Percentiles rank a stretch among this genome's conserved stretches.
Evolutionary conservation across 2,329 filamentous ascomycete genomes (phyloP).

Genomic region (Niveomyces coronatus): DNA sequence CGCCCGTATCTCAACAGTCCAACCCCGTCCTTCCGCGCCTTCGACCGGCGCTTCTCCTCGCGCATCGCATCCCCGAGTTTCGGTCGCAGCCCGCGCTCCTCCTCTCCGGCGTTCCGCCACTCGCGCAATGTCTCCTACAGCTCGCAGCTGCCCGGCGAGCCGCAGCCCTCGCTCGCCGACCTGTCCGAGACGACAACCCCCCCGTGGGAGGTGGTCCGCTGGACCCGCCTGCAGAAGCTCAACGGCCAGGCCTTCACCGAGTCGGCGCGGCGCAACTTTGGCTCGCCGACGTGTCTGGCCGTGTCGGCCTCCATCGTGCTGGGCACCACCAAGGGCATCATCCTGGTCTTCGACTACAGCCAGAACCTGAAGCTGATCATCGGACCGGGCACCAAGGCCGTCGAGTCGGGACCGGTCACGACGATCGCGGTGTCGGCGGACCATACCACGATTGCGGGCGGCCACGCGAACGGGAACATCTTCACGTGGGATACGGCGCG

Average conservation of each 20-base stretch:
- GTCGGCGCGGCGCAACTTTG: slow-evolving; percentile 83
- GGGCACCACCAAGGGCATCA: slow-evolving; percentile 88
- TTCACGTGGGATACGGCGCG: slow-evolving; percentile 93
- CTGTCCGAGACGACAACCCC: slow-evolving; percentile 62
- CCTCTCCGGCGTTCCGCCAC: slow-evolving; percentile 70
- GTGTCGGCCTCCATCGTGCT: slow-evolving; percentile 82
- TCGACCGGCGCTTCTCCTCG: slow-evolving; percentile 89
- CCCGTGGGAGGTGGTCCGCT: slow-evolving; percentile 94
- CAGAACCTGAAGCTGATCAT: slow-evolving; percentile 92
- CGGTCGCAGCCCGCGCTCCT: slow-evolving; percentile 53
- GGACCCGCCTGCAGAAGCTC: slow-evolving; percentile 88
- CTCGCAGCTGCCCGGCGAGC: slow-evolving; percentile 55
- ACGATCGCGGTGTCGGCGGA: slow-evolving; percentile 87
- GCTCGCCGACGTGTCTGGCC: slow-evolving; percentile 77
- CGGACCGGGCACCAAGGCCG: slow-evolving; percentile 84
- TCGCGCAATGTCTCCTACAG: slow-evolving; percentile 72
- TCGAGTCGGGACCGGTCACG: slow-evolving; percentile 82
- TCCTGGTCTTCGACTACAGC: slow-evolving; percentile 94
- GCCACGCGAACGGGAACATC: slow-evolving; percentile 81
- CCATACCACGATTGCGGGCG: slow-evolving; percentile 81
- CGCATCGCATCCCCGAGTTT: slow-evolving; percentile 53
- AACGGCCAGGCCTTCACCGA: slow-evolving; percentile 88
- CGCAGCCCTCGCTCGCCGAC: no score
- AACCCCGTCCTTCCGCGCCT: slow-evolving; percentile 78
- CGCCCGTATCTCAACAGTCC: slow-evolving; percentile 57